Evolutionary conservation across 2,329 filamentous ascomycete genomes (phyloP), one percentile per base, ranked within the genome.

Genomic region (Graphilbum fragrans): DNA sequence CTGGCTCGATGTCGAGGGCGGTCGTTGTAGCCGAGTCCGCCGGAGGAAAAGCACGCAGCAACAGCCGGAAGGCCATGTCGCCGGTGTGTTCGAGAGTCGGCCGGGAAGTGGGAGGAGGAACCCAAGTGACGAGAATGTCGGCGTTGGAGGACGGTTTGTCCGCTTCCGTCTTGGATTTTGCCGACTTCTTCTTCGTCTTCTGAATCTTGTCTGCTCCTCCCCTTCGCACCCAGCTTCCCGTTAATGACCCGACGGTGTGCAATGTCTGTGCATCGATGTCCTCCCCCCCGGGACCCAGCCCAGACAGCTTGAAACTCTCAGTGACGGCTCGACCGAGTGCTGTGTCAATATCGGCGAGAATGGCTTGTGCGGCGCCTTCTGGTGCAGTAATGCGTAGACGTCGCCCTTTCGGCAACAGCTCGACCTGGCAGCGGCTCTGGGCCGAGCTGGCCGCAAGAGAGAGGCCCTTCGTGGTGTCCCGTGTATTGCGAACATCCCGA

Each of bases 31-130:
- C 29, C 8, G 29, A 31, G 29, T 10, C 29, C 8, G 29, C 5
- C 6, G 29, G 11, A 16, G 12, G 5, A 16, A 14, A 31, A 16
- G 58, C 57, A 5, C 57, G 58, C 27, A 62, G 52, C 3, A 74
- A 51, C 4, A 73, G 58, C 23, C 71, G 65, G 37, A 61, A 52
- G 16, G 70, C 67, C 14, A 65, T 53, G 34, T 74, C 67, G 27
- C 56, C 57, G 2, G 57, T 50, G 41, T 63, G 57, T 50, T 73
- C 45, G 22, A 46, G 32, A 16, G 9, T 16, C 16, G 18, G 11
- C 23, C 16, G 9, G 29, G 6, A 10, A 14, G 29, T 16, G 17
- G 11, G n/a, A 18, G 33, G 21, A 2, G 38, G 37, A 3, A 46
- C 34, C 44, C 45, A 50, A 44, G 46, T 50, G 36, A 50, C 46